Evolutionary conservation across 306 rosid genomes (phyloP).

Genomic region (Rosa chinensis): DNA sequence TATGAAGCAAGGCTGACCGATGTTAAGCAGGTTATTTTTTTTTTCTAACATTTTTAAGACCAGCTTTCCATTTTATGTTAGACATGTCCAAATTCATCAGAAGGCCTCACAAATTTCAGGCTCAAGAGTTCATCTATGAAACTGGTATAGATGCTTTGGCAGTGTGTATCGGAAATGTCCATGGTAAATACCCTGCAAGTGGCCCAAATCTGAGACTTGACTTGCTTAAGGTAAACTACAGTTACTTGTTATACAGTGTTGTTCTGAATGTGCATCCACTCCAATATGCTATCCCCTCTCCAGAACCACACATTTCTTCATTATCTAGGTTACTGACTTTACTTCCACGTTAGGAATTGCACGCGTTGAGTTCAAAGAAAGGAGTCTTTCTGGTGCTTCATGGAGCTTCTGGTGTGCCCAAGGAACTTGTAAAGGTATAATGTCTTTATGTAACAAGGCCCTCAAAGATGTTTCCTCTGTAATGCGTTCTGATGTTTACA

Average conservation of each 20-base stretch:
- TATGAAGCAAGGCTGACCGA: slow-evolving; percentile 90
- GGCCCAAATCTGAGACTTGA: slow-evolving; percentile 90
- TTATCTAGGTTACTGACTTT: slow-evolving; percentile 26
- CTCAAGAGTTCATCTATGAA: slow-evolving; percentile 76
- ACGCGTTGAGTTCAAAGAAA: slow-evolving; percentile 57
- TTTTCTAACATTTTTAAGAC: slow-evolving; percentile 6
- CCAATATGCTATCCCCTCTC: neutral
- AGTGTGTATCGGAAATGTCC: slow-evolving; percentile 92
- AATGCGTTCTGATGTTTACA: slow-evolving; percentile 1
- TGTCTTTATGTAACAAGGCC: neutral
- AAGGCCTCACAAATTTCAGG: slow-evolving; percentile 55
- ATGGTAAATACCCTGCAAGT: slow-evolving; percentile 88
- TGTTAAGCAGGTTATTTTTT: slow-evolving; percentile 56
- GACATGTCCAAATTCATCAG: slow-evolving; percentile 18
- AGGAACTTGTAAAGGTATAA: slow-evolving; percentile 72
- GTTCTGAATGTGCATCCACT: neutral
- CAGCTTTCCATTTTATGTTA: slow-evolving; percentile 8
- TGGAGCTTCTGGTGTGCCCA: slow-evolving; percentile 86
- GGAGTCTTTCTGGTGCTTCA: slow-evolving; percentile 84
- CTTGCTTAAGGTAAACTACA: slow-evolving; percentile 71
- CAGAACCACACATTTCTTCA: neutral
- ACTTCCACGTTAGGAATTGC: slow-evolving; percentile 53
- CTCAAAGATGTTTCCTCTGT: neutral
- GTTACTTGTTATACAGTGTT: neutral
- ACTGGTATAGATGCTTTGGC: slow-evolving; percentile 99